Percentiles rank a stretch among this genome's conserved stretches.
Conservation (phyloP, 1,139 yeast species). For the Tardiomyces depauwii region DNA sequence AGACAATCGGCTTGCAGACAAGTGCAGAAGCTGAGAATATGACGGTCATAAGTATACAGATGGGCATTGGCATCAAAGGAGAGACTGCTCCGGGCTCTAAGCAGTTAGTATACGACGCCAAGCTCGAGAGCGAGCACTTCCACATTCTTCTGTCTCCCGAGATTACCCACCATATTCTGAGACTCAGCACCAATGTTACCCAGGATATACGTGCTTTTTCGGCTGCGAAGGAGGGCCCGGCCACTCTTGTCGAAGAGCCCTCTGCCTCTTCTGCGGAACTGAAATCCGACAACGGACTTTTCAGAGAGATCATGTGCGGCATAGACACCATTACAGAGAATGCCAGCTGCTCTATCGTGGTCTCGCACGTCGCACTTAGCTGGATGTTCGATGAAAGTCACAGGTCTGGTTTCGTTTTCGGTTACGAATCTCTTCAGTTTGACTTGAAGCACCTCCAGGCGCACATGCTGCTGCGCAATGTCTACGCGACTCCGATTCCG, state of each 20-base stretch:
- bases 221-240: background rate
- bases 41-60: background rate
- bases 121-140: background rate
- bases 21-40: background rate
- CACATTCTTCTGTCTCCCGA: background rate
- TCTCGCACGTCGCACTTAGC: background rate
- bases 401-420: constrained; percentile 6
- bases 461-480: constrained; percentile 28
- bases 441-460: constrained; percentile 7
- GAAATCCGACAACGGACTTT: background rate
- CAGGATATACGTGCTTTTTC: background rate
- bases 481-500: constrained; percentile 19
- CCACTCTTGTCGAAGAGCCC: background rate
- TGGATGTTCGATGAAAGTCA: background rate
- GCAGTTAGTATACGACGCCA: background rate
- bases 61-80: background rate
- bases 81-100: background rate
- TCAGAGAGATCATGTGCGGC: background rate
- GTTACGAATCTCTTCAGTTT: constrained; percentile 10
- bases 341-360: background rate
- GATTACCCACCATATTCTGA: background rate
- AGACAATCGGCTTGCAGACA: background rate
- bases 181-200: background rate
- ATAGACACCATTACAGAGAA: background rate
- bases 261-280: background rate